Percentiles rank a stretch among this genome's conserved stretches.
phyloP scores from a whole-genome alignment of 2,329 filamentous ascomycete genomes.

The Colletotrichum sp. region DNA sequence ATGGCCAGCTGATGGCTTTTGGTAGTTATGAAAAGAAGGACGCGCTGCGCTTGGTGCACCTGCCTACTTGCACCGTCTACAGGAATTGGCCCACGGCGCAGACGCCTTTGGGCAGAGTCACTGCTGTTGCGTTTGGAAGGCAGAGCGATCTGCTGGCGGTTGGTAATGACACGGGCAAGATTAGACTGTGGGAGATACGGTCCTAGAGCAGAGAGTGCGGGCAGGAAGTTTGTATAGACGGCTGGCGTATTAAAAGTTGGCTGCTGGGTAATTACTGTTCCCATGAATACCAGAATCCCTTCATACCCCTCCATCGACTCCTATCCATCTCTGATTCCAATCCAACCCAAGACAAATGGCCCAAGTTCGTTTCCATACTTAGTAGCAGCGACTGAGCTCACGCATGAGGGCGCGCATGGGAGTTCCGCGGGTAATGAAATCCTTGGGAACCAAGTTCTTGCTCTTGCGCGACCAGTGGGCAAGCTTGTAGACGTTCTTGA shows the following conservation, averaged over 20 bases:
- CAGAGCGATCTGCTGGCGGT: conserved; percentile 78
- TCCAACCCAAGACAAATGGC: neutral
- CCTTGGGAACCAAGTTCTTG: conserved; percentile 50
- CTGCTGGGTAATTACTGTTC: neutral
- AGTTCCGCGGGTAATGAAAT: conserved; percentile 42
- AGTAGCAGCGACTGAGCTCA: neutral
- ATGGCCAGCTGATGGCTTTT: conserved; percentile 89
- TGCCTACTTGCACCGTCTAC: conserved; percentile 93
- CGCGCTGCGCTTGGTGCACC: conserved; percentile 83
- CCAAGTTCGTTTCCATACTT: neutral
- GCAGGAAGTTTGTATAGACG: neutral
- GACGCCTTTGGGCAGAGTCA: conserved; percentile 86
- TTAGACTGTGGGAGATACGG: conserved; percentile 89
- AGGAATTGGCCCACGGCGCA: conserved; percentile 94
- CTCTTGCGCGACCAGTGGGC: conserved; percentile 35
- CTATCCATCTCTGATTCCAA: neutral
- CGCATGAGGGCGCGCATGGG: conserved; percentile 42
- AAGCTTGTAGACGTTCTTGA: conserved; percentile 36
- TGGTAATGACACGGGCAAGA: conserved; percentile 87
- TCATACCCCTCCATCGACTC: neutral
- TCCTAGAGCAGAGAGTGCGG: conserved; percentile 45
- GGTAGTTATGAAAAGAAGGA: conserved; percentile 88
- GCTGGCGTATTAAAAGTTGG: neutral
- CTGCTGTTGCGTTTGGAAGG: conserved; percentile 71
- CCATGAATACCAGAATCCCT: neutral